These are phyloP conservation scores for Auriscalpium orientale DNA, from an alignment of 768 basidiomycete genomes.

Conservation along the genomic window DNA sequence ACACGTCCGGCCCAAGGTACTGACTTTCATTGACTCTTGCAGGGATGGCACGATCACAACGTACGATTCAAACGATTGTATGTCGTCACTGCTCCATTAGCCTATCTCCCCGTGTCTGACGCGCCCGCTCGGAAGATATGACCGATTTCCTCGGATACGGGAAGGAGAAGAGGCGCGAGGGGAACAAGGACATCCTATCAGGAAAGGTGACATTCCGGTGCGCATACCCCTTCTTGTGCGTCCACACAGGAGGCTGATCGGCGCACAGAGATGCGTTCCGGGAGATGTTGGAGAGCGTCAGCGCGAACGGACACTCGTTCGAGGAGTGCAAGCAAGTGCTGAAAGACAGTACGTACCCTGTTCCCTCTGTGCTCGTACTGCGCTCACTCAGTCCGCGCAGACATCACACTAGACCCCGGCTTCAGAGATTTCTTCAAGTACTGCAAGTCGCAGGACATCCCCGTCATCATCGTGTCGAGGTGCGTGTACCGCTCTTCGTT, in stretches of 20 bases:
- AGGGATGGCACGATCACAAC: constrained; percentile 95
- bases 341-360: constrained; percentile 47
- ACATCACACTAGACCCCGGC: constrained; percentile 80
- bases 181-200: constrained; percentile 66
- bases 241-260: not conserved
- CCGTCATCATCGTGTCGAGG: constrained; percentile 92
- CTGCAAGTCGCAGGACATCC: constrained; percentile 75
- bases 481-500: constrained; percentile 22
- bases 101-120: not conserved
- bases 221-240: not conserved
- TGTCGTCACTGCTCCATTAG: constrained; percentile 17
- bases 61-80: constrained; percentile 89
- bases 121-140: constrained; percentile 45
- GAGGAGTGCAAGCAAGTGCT: constrained; percentile 80
- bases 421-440: constrained; percentile 85
- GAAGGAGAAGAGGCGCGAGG: constrained; percentile 56
- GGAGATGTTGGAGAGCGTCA: constrained; percentile 78
- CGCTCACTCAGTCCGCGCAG: constrained; percentile 22
- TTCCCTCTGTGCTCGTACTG: constrained; percentile 1
- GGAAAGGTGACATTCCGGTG: constrained; percentile 67
- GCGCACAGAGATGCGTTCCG: constrained; percentile 72
- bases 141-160: constrained; percentile 91
- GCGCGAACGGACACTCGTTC: constrained; percentile 66
- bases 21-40: not conserved
- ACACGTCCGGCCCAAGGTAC: no score